phyloP scores from a whole-genome alignment of 148 eudicot species.

The Heliamphora exappendiculata region DNA sequence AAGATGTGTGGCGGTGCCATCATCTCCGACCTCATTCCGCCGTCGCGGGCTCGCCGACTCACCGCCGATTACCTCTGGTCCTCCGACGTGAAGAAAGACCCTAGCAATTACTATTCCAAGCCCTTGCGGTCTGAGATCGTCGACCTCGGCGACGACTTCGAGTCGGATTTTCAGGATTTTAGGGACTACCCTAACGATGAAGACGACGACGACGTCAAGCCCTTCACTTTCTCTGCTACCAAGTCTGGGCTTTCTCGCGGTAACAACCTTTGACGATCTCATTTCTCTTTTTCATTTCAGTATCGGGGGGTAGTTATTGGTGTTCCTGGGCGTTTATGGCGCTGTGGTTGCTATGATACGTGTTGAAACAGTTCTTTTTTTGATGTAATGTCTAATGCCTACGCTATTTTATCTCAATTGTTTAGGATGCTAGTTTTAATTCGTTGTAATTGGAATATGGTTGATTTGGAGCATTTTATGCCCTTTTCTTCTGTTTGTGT shows the following conservation, averaged over 20 bases:
- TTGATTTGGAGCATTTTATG: too few relatives aligned
- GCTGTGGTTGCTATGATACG: not conserved
- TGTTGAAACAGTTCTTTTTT: too few relatives aligned
- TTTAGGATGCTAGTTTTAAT: too few relatives aligned
- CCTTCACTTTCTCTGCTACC: slow-evolving; percentile 31
- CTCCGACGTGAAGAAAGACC: slow-evolving; percentile 23
- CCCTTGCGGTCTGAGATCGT: slow-evolving; percentile 41
- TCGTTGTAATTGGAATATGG: too few relatives aligned
- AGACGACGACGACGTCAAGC: slow-evolving; percentile 29
- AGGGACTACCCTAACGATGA: slow-evolving; percentile 37
- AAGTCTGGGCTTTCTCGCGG: slow-evolving; percentile 26
- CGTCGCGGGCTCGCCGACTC: slow-evolving; percentile 31
- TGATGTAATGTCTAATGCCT: too few relatives aligned
- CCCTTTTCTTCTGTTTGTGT: too few relatives aligned
- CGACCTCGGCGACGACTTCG: slow-evolving; percentile 55
- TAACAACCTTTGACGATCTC: slow-evolving; percentile 13
- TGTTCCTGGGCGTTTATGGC: not conserved
- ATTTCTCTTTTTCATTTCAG: not conserved
- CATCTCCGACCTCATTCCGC: slow-evolving; percentile 45
- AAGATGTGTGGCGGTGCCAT: slow-evolving; percentile 93
- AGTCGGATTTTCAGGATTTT: slow-evolving; percentile 73
- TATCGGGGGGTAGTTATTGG: not conserved
- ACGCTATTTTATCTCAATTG: too few relatives aligned
- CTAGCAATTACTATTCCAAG: slow-evolving; percentile 37
- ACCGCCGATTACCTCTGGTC: slow-evolving; percentile 55